A percentile compares a stretch with the other conserved stretches of the same genome.
Conservation (phyloP, 495 filamentous ascomycete species). For the Hyaloscypha finlandica region DNA sequence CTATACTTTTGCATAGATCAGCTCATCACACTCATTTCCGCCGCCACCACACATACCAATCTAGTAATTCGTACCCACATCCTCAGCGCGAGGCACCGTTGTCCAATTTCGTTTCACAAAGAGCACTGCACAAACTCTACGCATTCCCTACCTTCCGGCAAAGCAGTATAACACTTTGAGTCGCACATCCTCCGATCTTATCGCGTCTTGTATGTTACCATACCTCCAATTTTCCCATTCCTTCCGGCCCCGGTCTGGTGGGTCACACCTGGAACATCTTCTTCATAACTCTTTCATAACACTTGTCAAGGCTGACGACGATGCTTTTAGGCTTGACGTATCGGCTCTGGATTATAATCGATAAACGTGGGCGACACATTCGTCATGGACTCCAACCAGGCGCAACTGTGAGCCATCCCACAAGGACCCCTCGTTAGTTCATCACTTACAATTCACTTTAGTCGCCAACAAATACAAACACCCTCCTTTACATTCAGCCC, state of each 20-base stretch:
- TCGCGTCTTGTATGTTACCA: constrained; percentile 28
- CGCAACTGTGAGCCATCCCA: constrained; percentile 31
- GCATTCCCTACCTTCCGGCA: constrained; percentile 28
- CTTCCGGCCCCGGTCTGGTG: constrained; percentile 21
- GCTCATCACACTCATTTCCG: constrained; percentile 36
- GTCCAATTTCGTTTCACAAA: constrained; percentile 32
- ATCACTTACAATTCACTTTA: constrained; percentile 23
- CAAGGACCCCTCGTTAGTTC: constrained; percentile 5
- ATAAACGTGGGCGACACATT: constrained; percentile 24
- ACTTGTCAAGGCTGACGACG: constrained; percentile 29
- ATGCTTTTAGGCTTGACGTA: constrained; percentile 22
- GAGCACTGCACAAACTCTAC: constrained; percentile 28
- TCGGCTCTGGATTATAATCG: constrained; percentile 20
- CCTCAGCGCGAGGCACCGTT: constrained; percentile 34
- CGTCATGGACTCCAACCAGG: constrained; percentile 34
- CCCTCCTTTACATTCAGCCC: constrained; percentile 35
- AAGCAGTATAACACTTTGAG: constrained; percentile 31
- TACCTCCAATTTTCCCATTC: constrained; percentile 11
- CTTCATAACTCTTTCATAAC: constrained; percentile 26
- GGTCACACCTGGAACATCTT: constrained; percentile 16
- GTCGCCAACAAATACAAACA: constrained; percentile 33
- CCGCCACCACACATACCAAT: constrained; percentile 20
- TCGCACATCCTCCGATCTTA: constrained; percentile 32
- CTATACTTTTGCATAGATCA: constrained; percentile 35
- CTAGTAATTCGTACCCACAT: constrained; percentile 31